phyloP scores from a whole-genome alignment of 106 monocot genomes.

The Narthecium ossifragum region DNA sequence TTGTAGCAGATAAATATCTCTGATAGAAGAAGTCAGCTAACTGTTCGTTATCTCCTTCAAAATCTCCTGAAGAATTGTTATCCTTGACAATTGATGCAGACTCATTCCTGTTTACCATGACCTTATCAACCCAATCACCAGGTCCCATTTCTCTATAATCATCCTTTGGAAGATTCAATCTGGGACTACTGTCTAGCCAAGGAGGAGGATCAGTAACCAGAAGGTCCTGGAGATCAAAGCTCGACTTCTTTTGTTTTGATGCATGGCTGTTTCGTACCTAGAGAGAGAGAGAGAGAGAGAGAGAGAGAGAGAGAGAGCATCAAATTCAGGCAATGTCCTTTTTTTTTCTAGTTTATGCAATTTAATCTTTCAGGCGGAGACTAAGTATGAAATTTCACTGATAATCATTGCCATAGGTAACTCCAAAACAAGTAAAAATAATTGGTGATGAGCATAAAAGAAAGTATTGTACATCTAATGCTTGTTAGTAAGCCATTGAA shows the following conservation, averaged over 20 bases:
- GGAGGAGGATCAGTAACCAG: conserved; percentile 22
- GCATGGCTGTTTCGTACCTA: conserved; percentile 30
- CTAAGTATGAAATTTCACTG: too few species aligned
- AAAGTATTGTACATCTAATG: too few species aligned
- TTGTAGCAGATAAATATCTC: conserved; percentile 38
- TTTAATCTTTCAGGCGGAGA: too few species aligned
- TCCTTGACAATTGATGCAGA: conserved; percentile 1
- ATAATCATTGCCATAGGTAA: too few species aligned
- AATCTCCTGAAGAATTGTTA: conserved; percentile 28
- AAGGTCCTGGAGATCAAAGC: conserved; percentile 64
- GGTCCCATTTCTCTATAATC: conserved; percentile 43
- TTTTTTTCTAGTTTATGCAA: too few species aligned
- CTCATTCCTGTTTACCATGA: conserved; percentile 64
- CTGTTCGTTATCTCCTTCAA: conserved; percentile 29
- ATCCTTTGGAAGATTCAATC: conserved; percentile 24
- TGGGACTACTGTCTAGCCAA: conserved; percentile 41
- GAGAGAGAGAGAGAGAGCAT: not conserved
- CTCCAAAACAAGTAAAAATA: too few species aligned
- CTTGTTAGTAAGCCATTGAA: too few species aligned
- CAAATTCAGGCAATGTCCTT: too few species aligned
- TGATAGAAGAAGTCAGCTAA: conserved; percentile 65
- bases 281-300: not conserved
- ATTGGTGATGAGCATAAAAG: too few species aligned
- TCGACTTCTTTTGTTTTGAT: conserved; percentile 50
- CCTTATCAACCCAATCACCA: conserved; percentile 90